Percentiles rank a stretch among this genome's conserved stretches.
phyloP scores from a whole-genome alignment of 2,329 filamentous ascomycete species.

The Penicillium psychrosexuale region DNA sequence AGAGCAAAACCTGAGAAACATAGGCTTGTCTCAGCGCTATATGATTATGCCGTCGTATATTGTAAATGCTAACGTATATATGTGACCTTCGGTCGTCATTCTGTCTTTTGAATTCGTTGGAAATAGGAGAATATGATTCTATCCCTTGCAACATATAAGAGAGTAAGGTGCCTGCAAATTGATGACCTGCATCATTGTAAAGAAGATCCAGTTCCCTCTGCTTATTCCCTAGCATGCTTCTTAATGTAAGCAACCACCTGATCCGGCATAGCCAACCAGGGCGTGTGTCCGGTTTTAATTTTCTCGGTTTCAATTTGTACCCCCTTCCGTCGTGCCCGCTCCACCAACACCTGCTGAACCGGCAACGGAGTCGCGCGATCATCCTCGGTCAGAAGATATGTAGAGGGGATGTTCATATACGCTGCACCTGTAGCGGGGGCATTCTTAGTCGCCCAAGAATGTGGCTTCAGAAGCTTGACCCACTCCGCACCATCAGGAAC shows the following conservation, averaged over 20 bases:
- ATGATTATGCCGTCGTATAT: background rate
- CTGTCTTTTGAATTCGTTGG: background rate
- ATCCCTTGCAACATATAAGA: background rate
- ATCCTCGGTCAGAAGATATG: conserved; percentile 31
- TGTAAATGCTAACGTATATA: conserved; percentile 2
- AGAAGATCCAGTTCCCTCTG: background rate
- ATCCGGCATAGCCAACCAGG: conserved; percentile 29
- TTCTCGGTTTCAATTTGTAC: conserved; percentile 30
- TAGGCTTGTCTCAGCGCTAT: background rate
- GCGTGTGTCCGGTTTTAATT: conserved; percentile 28
- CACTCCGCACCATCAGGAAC: conserved; percentile 29
- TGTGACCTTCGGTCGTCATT: background rate
- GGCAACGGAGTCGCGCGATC: conserved; percentile 30
- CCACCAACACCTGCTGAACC: conserved; percentile 33
- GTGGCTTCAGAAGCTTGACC: conserved; percentile 28
- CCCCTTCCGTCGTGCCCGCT: conserved; percentile 26
- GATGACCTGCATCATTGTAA: background rate
- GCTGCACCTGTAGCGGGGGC: conserved; percentile 27
- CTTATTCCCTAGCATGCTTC: conserved; percentile 14
- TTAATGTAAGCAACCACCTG: conserved; percentile 20
- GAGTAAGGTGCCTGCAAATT: background rate
- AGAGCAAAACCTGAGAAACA: background rate
- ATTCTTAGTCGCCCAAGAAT: conserved; percentile 30
- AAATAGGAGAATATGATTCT: background rate
- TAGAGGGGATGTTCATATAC: conserved; percentile 25